Evolutionary conservation across 2,329 filamentous ascomycete species (phyloP), one percentile per base, ranked within the genome.

Genomic region (Berkeleyomyces basicola): DNA sequence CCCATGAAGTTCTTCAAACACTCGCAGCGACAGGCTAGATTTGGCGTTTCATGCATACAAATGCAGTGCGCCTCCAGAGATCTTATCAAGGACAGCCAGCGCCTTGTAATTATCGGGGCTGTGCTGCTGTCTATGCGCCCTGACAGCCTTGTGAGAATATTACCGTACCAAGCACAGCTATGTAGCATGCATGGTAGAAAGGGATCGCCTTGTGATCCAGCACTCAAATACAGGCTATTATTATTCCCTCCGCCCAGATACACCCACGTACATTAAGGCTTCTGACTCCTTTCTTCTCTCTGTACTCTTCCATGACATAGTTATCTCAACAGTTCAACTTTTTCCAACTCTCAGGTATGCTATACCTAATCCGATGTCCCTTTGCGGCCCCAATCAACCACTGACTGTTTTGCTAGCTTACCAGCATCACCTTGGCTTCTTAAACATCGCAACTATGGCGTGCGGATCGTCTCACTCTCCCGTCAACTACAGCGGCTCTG

Each of bases 401-500:
- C 14, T 10, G n/a, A 16, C 14, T 36, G 7, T 37, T 55, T n/a
- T n/a, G n/a, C 23, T 39, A 46, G n/a, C 39, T n/a, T n/a, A n/a
- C 23, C 16, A 46, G 9, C 36, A 16, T 33, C 23, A 46, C 31
- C 40, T 44, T 44, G n/a, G 31, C 14, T 9, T 57, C 51, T 33
- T 43, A n/a, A 7, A 47, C 46, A n/a, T 47, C 37, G 42, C 44
- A 59, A 61, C 37, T 16, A 64, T 64, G 62, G 49, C 62, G 36
- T 61, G 47, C 47, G 53, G 42, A 37, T 46, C 44, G 31, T 37
- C 44, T 39, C 47, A 60, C 31, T 14, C 37, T 23, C 53, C 23
- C 40, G 55, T 64, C 53, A 59, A 64, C 59, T 39, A 57, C 64
- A 78, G 77, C 69, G 77, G 77, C 36, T 78, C 77, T 40, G 78